These are phyloP conservation scores for Emiliania huxleyi DNA, from an alignment of 78 protist species.

Conservation along the genomic window DNA sequence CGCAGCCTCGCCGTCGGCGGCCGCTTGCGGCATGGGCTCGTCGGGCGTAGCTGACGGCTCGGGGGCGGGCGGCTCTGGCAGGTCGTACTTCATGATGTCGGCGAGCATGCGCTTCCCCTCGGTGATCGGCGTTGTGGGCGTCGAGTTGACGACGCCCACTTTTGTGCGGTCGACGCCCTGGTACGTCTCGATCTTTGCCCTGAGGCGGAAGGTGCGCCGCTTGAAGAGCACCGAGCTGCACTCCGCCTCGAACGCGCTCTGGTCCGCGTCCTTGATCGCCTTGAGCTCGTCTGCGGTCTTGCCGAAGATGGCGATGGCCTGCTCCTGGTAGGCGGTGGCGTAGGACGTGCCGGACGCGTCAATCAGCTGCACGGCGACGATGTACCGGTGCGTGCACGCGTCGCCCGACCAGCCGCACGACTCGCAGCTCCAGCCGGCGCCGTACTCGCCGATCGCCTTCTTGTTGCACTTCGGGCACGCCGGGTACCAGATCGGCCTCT, in stretches of 20 bases:
- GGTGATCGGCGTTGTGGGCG: no score
- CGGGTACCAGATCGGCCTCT: background rate
- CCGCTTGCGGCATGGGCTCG: no score
- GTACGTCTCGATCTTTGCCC: background rate
- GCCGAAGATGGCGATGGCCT: background rate
- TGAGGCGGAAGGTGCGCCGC: background rate
- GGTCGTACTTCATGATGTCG: no score
- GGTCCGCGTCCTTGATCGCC: background rate
- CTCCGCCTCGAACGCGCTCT: background rate
- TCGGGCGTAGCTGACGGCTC: no score
- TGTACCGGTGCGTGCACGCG: background rate
- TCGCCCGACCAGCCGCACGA: background rate
- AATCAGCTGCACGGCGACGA: background rate
- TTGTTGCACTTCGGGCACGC: background rate
- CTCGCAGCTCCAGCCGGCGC: background rate
- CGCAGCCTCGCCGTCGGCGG: no score
- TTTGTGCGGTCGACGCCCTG: no score
- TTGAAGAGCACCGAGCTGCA: background rate
- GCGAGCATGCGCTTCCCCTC: no score
- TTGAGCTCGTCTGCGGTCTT: background rate
- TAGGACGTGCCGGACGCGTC: background rate
- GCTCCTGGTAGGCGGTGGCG: background rate
- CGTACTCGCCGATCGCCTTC: background rate
- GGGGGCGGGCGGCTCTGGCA: no score
- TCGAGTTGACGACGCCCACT: no score